Base-by-base conservation (phyloP, 2,329 filamentous ascomycete genomes). In the Colletotrichum coccodes region DNA sequence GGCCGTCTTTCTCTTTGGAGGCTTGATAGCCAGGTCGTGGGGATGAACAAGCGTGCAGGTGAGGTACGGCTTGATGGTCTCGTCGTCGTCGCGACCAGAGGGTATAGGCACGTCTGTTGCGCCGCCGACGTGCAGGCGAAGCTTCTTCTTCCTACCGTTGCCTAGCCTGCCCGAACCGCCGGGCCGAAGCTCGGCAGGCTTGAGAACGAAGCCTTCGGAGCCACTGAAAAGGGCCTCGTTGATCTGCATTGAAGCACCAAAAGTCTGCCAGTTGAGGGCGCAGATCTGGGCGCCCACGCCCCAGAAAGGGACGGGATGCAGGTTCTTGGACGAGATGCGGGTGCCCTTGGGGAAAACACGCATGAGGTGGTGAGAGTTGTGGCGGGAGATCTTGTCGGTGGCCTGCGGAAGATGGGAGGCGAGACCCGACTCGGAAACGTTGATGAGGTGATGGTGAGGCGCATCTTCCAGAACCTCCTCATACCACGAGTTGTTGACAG, bases 241-340 rank as follows among this genome's bases (percentile, higher is more conserved):
- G 71, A 92, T 81, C 76, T 92, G 90, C 80, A 90, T 90, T 73
- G 85, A 85, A 7, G 86, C 85, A 38, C 89, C 89, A 71, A 91
- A 92, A 0, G 86, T 90, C 74, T 92, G 90, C 87, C 90, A 90
- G 78, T 92, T 92, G 60, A 92, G 82, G 3, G 90, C 90, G 75
- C 89, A 91, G 53, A 92, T 89, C 73, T 92, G 90, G 3, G 90
- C 90, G 1, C 90, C 90, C 4, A 91, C 76, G 7, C 84, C 89
- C 90, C 90, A 92, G 75, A 90, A 92, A 0, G 85, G 84, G 0
- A 90, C 84, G 0, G 89, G 90, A 60, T 84, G 84, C 3, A 92
- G 84, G 74, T 92, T 92, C 40, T 83, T 85, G 2, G 89, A 92
- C 0, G 87, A 88, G 75, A 92, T 92, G 49, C 90, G 87, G 0